Base-by-base conservation (phyloP, 2,329 filamentous ascomycete genomes). In the Neofusicoccum kwambonambiense region DNA sequence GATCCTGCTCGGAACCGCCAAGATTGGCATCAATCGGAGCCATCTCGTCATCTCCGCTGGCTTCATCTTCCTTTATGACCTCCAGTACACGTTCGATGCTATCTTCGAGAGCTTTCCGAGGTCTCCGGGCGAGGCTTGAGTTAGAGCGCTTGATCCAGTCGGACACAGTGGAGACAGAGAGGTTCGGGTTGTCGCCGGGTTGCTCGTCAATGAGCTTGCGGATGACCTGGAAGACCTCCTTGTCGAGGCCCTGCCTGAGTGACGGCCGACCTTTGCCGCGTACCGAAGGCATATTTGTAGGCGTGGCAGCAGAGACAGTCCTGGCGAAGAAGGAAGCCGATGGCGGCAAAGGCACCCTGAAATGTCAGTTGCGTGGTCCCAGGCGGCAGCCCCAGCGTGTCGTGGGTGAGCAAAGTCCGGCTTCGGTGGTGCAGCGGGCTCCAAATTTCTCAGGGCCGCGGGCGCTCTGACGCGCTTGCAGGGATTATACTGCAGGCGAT, bases 81-180 rank as follows among this genome's bases (percentile, higher is more conserved):
- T 89, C 86, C 15, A 97, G 80, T 0, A 93, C 92, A 7, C 92
- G 84, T 67, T 96, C 92, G 68, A 98, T 92, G 41, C 90, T 90
- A 68, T 95, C 91, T 75, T 97, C 91, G 1, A 98, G 80, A 0
- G 90, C 82, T 67, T 88, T 89, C 76, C 95, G 96, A 44, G 92
- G 92, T 69, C 90, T 88, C 22, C 95, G 84, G 68, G 91, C 92
- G 22, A 98, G 79, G 62, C 90, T 93, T 0, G 93, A 96, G 75
- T 97, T 97, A 13, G 93, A 97, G 58, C 83, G 81, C 70, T 93
- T 91, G 67, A 98, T 92, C 65, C 86, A 87, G 44, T 93, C 89
- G 74, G 95, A 97, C 1, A 96, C 85, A 2, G 81, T 78, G 2
- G 83, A 77, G 3, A 89, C 81, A 1, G 86, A 88, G 6, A 90